phyloP scores from a whole-genome alignment of 805 yeast species.

The Ogataea zsoltii region DNA sequence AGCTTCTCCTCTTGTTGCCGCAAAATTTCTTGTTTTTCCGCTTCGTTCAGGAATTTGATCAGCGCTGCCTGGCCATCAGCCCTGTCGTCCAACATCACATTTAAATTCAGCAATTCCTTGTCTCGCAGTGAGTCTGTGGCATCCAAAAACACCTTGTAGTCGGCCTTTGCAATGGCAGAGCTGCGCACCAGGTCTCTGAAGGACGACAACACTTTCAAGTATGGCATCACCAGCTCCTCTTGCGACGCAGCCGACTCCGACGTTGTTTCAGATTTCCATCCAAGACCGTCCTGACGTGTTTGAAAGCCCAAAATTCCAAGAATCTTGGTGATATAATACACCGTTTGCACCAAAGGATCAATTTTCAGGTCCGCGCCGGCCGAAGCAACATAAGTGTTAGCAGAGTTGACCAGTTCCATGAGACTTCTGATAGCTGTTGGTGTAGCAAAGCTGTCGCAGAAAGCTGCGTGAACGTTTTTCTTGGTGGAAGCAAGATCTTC shows the following conservation, averaged over 20 bases:
- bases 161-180: constrained; percentile 63
- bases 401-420: constrained; percentile 64
- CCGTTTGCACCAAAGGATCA: constrained; percentile 65
- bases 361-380: constrained; percentile 53
- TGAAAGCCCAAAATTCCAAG: constrained; percentile 76
- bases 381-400: constrained; percentile 72
- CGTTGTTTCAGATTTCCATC: constrained; percentile 63
- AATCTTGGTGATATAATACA: constrained; percentile 70
- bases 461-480: constrained; percentile 65
- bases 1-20: constrained; percentile 61
- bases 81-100: constrained; percentile 88
- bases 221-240: constrained; percentile 81
- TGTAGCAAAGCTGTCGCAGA: constrained; percentile 86
- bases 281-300: constrained; percentile 65
- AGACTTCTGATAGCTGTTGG: constrained; percentile 70
- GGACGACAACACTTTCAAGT: constrained; percentile 68
- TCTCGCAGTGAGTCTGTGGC: constrained; percentile 77
- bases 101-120: constrained; percentile 67
- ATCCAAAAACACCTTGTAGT: constrained; percentile 54
- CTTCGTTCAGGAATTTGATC: constrained; percentile 71
- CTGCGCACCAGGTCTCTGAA: constrained; percentile 83
- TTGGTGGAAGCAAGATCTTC: constrained; percentile 49
- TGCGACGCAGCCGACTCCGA: constrained; percentile 26
- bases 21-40: constrained; percentile 67
- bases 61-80: constrained; percentile 75